These are phyloP conservation scores for Solanum pinnatisectum DNA, from an alignment of 257 asterid species.

Conservation along the genomic window DNA sequence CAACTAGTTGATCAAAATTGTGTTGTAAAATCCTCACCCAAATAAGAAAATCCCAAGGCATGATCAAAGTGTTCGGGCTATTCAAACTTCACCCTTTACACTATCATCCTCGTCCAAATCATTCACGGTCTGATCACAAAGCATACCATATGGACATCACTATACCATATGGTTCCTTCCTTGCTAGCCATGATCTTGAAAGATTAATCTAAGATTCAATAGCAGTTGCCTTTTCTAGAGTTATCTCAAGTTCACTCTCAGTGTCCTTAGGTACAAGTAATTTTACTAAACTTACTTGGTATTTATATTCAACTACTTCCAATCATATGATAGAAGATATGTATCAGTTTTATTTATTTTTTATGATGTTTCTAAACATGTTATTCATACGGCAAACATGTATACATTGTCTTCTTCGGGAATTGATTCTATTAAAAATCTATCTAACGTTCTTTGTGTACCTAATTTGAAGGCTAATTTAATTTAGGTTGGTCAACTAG, in stretches of 20 bases:
- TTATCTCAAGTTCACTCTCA: neutral
- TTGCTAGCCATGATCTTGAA: neutral
- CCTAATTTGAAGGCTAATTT: neutral
- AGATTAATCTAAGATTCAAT: neutral
- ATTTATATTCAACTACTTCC: neutral
- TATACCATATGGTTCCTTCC: neutral
- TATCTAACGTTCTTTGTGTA: too few relatives aligned
- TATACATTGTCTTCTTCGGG: neutral
- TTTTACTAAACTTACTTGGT: neutral
- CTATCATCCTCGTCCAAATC: neutral
- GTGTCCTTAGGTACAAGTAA: too few relatives aligned
- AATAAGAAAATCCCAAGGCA: too few relatives aligned
- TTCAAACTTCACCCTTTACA: too few relatives aligned
- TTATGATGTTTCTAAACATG: too few relatives aligned
- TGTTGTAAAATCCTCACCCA: too few relatives aligned
- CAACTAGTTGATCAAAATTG: neutral
- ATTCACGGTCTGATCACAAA: neutral
- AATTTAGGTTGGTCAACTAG: too few relatives aligned
- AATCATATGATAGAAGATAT: neutral
- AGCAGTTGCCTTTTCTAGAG: neutral
- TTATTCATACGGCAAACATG: neutral
- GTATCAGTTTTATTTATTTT: too few relatives aligned
- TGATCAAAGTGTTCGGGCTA: too few relatives aligned
- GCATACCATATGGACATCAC: neutral
- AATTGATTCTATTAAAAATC: neutral